A percentile compares a stretch with the other conserved stretches of the same genome.
phyloP scores from a whole-genome alignment of 768 basidiomycete species.

The Termitomyces sp. region DNA sequence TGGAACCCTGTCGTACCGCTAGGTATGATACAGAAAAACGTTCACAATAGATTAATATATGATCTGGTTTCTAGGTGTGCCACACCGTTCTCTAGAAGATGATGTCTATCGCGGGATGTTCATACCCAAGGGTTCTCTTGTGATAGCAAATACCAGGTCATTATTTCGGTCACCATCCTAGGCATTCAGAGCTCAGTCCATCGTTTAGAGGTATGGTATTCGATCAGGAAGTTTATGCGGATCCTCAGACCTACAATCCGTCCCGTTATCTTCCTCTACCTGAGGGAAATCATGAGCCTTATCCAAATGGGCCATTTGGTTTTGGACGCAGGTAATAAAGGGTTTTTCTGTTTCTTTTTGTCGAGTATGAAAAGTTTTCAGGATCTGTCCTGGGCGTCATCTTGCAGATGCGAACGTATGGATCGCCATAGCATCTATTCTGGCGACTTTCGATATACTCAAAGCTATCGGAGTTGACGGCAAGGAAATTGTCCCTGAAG shows the following conservation, averaged over 20 bases:
- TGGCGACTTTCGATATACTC: not conserved
- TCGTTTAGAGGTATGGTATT: conserved; percentile 5
- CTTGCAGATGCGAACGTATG: not conserved
- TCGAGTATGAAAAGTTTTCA: not conserved
- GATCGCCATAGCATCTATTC: not conserved
- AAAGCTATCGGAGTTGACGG: not conserved
- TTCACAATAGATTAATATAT: too few species aligned
- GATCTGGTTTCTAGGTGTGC: too few species aligned
- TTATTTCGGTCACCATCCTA: too few species aligned
- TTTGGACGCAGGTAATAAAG: conserved; percentile 1
- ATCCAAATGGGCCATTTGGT: not conserved
- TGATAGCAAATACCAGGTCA: conserved; percentile 6
- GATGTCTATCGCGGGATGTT: not conserved
- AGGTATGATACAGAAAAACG: too few species aligned
- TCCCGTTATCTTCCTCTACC: conserved; percentile 6
- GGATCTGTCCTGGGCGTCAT: not conserved
- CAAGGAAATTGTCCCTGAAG: not conserved
- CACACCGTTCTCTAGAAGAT: conserved; percentile 7
- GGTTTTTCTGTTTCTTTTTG: not conserved
- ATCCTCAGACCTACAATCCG: conserved; percentile 3
- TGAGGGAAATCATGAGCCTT: not conserved
- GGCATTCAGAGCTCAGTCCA: not conserved
- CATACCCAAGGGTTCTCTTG: not conserved
- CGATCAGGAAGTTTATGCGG: conserved; percentile 3
- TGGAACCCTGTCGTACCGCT: too few species aligned